A percentile compares a stretch with the other conserved stretches of the same genome.
Conservation (phyloP, 1,139 yeast species). For the Scheffersomyces lignicola region DNA sequence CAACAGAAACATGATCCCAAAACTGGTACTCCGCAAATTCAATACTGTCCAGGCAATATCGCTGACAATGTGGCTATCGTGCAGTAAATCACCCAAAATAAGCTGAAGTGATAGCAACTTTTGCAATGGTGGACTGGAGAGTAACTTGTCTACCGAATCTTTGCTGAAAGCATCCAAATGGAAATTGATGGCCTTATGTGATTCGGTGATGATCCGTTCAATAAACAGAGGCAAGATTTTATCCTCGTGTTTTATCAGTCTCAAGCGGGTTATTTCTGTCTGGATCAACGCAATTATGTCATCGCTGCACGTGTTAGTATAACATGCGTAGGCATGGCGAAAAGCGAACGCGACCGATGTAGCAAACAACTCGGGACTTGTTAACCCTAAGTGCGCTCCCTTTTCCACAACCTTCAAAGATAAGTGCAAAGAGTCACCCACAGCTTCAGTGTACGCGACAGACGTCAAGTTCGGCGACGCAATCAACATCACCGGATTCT, state of each 20-base stretch:
- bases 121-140: slow-evolving; percentile 74
- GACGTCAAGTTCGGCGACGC: slow-evolving; percentile 63
- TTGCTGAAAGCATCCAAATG: slow-evolving; percentile 61
- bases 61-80: slow-evolving; percentile 47
- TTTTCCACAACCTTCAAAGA: slow-evolving; percentile 32
- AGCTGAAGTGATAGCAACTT: slow-evolving; percentile 64
- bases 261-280: slow-evolving; percentile 38
- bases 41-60: slow-evolving; percentile 68
- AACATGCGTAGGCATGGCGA: slow-evolving; percentile 68
- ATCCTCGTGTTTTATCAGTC: slow-evolving; percentile 13
- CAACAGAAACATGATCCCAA: slow-evolving; percentile 73
- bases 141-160: slow-evolving; percentile 68
- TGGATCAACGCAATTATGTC: slow-evolving; percentile 62
- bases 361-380: slow-evolving; percentile 33
- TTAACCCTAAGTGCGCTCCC: slow-evolving; percentile 14
- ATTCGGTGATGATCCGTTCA: slow-evolving; percentile 54
- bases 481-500: slow-evolving; percentile 38
- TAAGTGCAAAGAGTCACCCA: slow-evolving; percentile 20
- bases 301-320: slow-evolving; percentile 61
- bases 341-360: slow-evolving; percentile 64
- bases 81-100: slow-evolving; percentile 57
- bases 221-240: slow-evolving; percentile 23
- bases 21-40: slow-evolving; percentile 68
- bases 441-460: slow-evolving; percentile 35
- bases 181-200: slow-evolving; percentile 69